Percentiles rank a stretch among this genome's conserved stretches.
Conservation (phyloP, 2,329 filamentous ascomycete species). For the Elsinoe perseae region DNA sequence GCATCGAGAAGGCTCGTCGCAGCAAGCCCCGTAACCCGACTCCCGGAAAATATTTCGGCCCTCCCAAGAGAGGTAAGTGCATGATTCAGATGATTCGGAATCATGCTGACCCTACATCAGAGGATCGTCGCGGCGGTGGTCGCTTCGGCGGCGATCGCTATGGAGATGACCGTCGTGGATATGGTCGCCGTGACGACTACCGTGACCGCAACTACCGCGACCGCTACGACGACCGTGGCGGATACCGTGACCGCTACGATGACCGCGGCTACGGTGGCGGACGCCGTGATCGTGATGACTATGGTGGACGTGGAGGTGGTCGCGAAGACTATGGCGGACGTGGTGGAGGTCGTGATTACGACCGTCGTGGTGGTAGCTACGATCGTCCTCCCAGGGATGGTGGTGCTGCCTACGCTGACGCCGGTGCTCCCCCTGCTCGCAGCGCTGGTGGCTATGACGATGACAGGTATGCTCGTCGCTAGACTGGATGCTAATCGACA, state of each 20-base stretch:
- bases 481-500: conserved; percentile 17
- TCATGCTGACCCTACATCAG: conserved; percentile 18
- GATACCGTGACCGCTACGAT: conserved; percentile 51
- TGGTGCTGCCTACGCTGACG: conserved; percentile 20
- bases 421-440: conserved; percentile 26
- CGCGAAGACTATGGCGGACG: conserved; percentile 20
- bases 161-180: conserved; percentile 21
- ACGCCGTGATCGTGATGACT: conserved; percentile 32
- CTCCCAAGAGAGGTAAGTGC: conserved; percentile 83
- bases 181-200: conserved; percentile 37
- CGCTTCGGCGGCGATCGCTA: conserved; percentile 26
- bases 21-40: conserved; percentile 91
- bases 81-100: conserved; percentile 21
- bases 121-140: conserved; percentile 23
- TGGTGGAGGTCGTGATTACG: conserved; percentile 25
- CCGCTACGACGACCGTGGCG: conserved; percentile 58
- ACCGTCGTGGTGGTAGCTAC: conserved; percentile 24
- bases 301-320: conserved; percentile 26
- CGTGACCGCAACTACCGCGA: conserved; percentile 44
- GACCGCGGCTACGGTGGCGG: conserved; percentile 41
- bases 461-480: conserved; percentile 25
- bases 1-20: conserved; percentile 97
- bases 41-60: conserved; percentile 97
- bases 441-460: conserved; percentile 24
- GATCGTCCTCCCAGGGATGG: conserved; percentile 26